Base-by-base conservation (phyloP, 345 rosid species). In the Salix viminalis region DNA sequence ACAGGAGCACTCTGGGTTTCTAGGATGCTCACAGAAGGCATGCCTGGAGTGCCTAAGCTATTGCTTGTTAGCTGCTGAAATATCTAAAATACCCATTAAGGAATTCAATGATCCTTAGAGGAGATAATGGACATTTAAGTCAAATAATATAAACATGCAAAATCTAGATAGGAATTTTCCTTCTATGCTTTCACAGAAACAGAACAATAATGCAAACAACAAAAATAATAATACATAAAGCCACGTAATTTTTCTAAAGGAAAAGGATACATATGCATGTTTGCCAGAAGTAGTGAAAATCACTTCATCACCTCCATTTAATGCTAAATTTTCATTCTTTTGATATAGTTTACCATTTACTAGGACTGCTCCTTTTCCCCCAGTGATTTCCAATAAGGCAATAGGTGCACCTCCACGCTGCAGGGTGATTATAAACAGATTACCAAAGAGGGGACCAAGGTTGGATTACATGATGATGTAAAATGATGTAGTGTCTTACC, bases 191-290 rank as follows among this genome's bases (percentile, higher is more conserved):
- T 50, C 50, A 70, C 36, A 58, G 23, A 6, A 34, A 75, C n/a
- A n/a, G 15, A 62, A 65, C 16, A 48, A 32, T 32, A 58, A 18
- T 9, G 39, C n/a, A 34, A 68, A 44, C 9, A 65, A 21, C 36
- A 21, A 9, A 16, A n/a, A 36, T 3, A 56, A 42, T 52, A 3
- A 50, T 41, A 68, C 19, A 73, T 36, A 69, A 8, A 6, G 10
- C 64, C 64, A 23, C 64, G 23, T n/a, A 50, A 41, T 26, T 18
- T 24, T 41, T 21, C 32, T 46, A 61, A 37, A 28, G 52, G 44
- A 15, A 70, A 77, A 96, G 98, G 99, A 96, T 96, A 96, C 99
- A 81, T 96, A 96, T 77, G 99, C 89, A 87, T 96, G 95, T 83
- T 88, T 91, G 62, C 88, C 94, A 7, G 89, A 69, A 52, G 84